A percentile compares a stretch with the other conserved stretches of the same genome.
Evolutionary conservation across 306 rosid genomes (phyloP).

Genomic region (Cajanus cajan): DNA sequence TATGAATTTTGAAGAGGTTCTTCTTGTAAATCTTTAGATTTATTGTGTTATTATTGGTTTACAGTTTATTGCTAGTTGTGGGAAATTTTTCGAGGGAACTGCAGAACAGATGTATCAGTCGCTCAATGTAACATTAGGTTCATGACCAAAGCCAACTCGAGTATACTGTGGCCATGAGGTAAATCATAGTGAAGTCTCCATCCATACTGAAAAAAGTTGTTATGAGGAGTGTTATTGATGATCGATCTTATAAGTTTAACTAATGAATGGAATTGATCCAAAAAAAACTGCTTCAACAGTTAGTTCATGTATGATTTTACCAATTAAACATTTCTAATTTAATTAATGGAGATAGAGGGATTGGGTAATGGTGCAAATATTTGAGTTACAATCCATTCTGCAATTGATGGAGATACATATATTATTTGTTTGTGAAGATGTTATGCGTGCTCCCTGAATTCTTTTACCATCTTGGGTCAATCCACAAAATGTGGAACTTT

Average conservation of each 20-base stretch:
- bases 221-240: neutral
- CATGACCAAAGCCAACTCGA: constrained; percentile 78
- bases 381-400: neutral
- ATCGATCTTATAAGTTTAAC: neutral
- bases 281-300: neutral
- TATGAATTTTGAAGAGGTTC: constrained; percentile 10
- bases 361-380: neutral
- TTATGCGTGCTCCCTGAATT: neutral
- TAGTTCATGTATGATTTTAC: neutral
- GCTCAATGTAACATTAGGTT: constrained; percentile 64
- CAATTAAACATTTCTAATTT: neutral
- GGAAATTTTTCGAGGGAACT: constrained; percentile 91
- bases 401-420: neutral
- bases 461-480: constrained; percentile 7
- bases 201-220: neutral
- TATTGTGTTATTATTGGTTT: constrained; percentile 21
- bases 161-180: constrained; percentile 98
- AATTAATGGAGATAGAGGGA: neutral
- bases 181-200: constrained; percentile 11
- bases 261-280: constrained; percentile 16
- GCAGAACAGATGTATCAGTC: constrained; percentile 96
- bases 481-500: neutral
- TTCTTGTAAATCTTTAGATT: constrained; percentile 13
- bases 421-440: neutral
- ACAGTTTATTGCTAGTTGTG: constrained; percentile 88